Percentiles rank a stretch among this genome's conserved stretches.
These are phyloP conservation scores for Hydnomerulius pinastri DNA, from an alignment of 768 basidiomycete genomes.

Conservation along the genomic window DNA sequence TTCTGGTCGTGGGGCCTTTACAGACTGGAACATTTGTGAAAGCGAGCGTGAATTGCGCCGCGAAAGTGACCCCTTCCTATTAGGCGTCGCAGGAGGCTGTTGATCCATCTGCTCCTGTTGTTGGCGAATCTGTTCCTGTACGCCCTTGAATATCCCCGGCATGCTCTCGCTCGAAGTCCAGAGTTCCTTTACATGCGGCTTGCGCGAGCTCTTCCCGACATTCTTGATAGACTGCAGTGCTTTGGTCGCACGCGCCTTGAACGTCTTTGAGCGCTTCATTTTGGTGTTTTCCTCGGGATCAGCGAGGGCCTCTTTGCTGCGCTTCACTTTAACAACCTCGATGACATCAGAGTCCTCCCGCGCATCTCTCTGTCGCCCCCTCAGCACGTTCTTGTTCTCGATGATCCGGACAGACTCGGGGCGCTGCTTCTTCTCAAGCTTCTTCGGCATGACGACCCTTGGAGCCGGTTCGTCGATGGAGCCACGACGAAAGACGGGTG, in stretches of 20 bases:
- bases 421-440: constrained; percentile 33
- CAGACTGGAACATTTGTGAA: constrained; percentile 26
- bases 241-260: constrained; percentile 48
- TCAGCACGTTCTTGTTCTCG: constrained; percentile 17
- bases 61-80: constrained; percentile 30
- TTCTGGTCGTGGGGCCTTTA: constrained; percentile 31
- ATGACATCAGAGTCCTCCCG: constrained; percentile 55
- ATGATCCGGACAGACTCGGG: constrained; percentile 28
- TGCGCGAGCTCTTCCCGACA: constrained; percentile 35
- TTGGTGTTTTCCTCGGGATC: constrained; percentile 28
- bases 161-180: constrained; percentile 31
- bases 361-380: constrained; percentile 29
- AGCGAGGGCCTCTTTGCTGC: constrained; percentile 26
- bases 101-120: constrained; percentile 14
- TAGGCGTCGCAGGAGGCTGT: constrained; percentile 13
- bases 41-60: constrained; percentile 32
- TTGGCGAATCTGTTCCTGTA: constrained; percentile 24
- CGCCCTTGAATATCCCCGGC: constrained; percentile 27
- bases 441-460: constrained; percentile 14
- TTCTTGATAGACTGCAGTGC: constrained; percentile 50
- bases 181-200: constrained; percentile 43
- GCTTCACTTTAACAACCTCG: constrained; percentile 61
- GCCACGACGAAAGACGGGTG: constrained; percentile 6
- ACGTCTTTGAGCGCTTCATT: constrained; percentile 40
- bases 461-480: constrained; percentile 10